Conservation (phyloP, 1,284 basidiomycete species). For the Ceratorhiza oryzae-sativae region DNA sequence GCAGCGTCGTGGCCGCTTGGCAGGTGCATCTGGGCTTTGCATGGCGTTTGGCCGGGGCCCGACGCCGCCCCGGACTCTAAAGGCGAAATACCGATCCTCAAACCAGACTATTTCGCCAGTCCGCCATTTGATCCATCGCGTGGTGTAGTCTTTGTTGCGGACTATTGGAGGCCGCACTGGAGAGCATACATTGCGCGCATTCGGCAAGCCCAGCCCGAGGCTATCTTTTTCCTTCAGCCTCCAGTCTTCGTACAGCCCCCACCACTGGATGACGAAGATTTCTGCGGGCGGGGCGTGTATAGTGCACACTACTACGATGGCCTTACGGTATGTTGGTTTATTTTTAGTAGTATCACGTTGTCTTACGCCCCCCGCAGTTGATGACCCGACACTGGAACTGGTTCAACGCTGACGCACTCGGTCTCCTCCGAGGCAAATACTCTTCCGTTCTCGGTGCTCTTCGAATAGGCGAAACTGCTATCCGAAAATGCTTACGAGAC, state of each 20-base stretch:
- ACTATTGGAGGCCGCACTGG: slow-evolving; percentile 87
- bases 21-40: slow-evolving; percentile 89
- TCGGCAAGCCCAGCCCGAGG: slow-evolving; percentile 76
- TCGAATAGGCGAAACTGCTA: slow-evolving; percentile 78
- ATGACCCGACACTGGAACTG: slow-evolving; percentile 91
- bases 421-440: slow-evolving; percentile 89
- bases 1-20: slow-evolving; percentile 82
- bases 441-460: slow-evolving; percentile 57
- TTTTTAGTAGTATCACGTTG: background rate
- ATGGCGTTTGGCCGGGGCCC: slow-evolving; percentile 85
- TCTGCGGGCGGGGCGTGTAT: slow-evolving; percentile 77
- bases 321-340: slow-evolving; percentile 59
- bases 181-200: slow-evolving; percentile 69
- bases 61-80: slow-evolving; percentile 52
- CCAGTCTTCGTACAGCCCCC: slow-evolving; percentile 90
- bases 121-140: slow-evolving; percentile 51
- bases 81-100: slow-evolving; percentile 56
- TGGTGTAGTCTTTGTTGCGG: slow-evolving; percentile 72
- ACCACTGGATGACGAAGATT: slow-evolving; percentile 57
- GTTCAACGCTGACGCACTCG: slow-evolving; percentile 97
- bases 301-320: slow-evolving; percentile 97
- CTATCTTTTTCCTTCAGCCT: slow-evolving; percentile 91
- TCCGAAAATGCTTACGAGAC: slow-evolving; percentile 81
- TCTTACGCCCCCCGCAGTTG: slow-evolving; percentile 53
- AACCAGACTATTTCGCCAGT: slow-evolving; percentile 80